These are phyloP conservation scores for Arabis alpina DNA, from an alignment of 345 rosid species.

Conservation along the genomic window DNA sequence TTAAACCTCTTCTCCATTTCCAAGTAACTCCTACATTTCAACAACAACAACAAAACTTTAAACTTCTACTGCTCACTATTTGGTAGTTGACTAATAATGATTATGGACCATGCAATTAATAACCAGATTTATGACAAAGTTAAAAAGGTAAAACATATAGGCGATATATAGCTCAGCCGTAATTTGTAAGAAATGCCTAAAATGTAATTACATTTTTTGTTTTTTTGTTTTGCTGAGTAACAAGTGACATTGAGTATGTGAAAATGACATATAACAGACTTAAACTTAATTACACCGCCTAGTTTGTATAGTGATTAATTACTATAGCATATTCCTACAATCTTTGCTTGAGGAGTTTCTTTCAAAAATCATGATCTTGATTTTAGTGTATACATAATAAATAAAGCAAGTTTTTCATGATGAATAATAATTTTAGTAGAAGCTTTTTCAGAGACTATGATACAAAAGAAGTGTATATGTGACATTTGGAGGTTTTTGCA, in stretches of 20 bases:
- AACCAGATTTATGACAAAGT: neutral
- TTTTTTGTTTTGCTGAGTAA: neutral
- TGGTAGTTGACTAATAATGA: conserved; percentile 26
- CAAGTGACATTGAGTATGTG: neutral
- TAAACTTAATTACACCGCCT: conserved; percentile 22
- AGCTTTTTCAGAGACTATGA: conserved; percentile 37
- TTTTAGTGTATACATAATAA: neutral
- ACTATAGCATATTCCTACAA: conserved; percentile 7
- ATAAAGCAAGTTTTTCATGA: conserved; percentile 36
- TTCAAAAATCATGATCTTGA: neutral
- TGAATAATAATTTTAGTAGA: conserved; percentile 22
- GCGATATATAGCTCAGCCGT: conserved; percentile 27
- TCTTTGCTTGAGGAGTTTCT: conserved; percentile 25
- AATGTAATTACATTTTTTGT: neutral
- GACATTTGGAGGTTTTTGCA: neutral
- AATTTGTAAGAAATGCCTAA: conserved; percentile 3
- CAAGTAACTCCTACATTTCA: conserved; percentile 61
- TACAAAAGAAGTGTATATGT: conserved; percentile 30
- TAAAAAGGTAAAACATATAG: neutral
- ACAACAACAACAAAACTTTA: neutral
- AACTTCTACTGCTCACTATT: conserved; percentile 15
- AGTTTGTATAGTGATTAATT: neutral
- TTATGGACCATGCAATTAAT: conserved; percentile 39
- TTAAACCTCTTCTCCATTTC: conserved; percentile 93
- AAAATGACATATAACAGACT: conserved; percentile 27